phyloP scores from a whole-genome alignment of 306 rosid species.

The Citrullus colocynthis region DNA sequence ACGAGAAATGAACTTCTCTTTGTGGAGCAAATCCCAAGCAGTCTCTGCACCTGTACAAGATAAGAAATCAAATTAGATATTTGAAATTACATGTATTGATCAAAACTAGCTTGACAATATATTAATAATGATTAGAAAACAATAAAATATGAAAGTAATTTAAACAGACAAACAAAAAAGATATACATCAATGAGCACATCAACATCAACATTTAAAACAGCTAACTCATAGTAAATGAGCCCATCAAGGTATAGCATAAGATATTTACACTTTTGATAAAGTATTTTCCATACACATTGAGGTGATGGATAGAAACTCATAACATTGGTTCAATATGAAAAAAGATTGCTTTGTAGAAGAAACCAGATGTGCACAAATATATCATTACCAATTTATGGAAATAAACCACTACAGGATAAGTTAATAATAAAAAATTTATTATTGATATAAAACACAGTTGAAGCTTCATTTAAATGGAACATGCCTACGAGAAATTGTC shows the following conservation, averaged over 20 bases:
- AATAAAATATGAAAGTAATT: background rate
- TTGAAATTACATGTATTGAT: background rate
- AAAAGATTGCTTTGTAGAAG: background rate
- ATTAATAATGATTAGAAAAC: background rate
- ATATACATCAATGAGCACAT: background rate
- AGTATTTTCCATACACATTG: background rate
- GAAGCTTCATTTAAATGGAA: background rate
- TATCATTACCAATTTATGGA: background rate
- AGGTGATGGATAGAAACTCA: background rate
- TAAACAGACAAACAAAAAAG: background rate
- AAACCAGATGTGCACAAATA: background rate
- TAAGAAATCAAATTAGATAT: background rate
- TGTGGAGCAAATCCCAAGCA: slow-evolving; percentile 87
- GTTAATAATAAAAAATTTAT: background rate
- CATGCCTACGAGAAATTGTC: background rate
- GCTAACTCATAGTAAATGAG: background rate
- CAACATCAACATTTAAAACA: background rate
- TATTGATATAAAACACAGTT: background rate
- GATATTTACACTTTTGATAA: background rate
- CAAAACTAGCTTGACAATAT: background rate
- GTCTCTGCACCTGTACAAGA: slow-evolving; percentile 55
- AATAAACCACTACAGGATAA: background rate
- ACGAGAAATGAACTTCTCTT: slow-evolving; percentile 41
- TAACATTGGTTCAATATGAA: background rate
- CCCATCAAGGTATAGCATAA: background rate